A percentile compares a stretch with the other conserved stretches of the same genome.
Evolutionary conservation across 345 rosid genomes (phyloP).

Genomic region (Eucalyptus leucophloia): DNA sequence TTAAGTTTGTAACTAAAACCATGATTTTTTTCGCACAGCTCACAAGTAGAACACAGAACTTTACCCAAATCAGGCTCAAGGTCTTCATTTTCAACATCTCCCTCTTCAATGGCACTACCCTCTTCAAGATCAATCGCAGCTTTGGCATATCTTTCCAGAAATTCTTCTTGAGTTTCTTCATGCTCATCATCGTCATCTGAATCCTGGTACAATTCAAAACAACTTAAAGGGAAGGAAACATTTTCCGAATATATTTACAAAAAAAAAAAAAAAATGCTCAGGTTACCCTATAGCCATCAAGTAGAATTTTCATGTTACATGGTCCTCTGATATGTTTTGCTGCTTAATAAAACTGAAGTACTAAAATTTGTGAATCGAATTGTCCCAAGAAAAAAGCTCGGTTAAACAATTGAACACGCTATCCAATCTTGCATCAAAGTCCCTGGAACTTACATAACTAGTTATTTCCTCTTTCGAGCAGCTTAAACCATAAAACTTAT

Average conservation of each 20-base stretch:
- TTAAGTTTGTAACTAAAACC: not conserved
- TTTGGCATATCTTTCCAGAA: slow-evolving; percentile 75
- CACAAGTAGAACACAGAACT: not conserved
- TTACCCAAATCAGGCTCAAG: slow-evolving; percentile 59
- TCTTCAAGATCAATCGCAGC: slow-evolving; percentile 56
- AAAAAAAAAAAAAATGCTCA: not conserved
- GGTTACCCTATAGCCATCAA: not conserved
- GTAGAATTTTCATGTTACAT: not conserved
- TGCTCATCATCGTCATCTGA: slow-evolving; percentile 51
- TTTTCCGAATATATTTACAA: not conserved
- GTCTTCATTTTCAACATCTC: slow-evolving; percentile 59
- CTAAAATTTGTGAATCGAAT: not conserved
- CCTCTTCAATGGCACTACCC: slow-evolving; percentile 39
- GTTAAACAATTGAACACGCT: not conserved
- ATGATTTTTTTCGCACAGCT: not conserved
- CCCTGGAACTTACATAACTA: not conserved
- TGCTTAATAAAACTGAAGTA: not conserved
- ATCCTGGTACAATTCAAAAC: slow-evolving; percentile 32
- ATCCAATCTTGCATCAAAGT: not conserved
- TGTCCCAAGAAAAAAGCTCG: not conserved
- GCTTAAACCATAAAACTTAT: not conserved
- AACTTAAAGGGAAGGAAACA: not conserved
- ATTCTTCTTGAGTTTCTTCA: slow-evolving; percentile 84
- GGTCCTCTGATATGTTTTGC: not conserved
- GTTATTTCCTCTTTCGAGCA: not conserved